These are phyloP conservation scores for Sarocladiaceae sp. DNA, from an alignment of 2,329 filamentous ascomycete genomes.

Conservation along the genomic window DNA sequence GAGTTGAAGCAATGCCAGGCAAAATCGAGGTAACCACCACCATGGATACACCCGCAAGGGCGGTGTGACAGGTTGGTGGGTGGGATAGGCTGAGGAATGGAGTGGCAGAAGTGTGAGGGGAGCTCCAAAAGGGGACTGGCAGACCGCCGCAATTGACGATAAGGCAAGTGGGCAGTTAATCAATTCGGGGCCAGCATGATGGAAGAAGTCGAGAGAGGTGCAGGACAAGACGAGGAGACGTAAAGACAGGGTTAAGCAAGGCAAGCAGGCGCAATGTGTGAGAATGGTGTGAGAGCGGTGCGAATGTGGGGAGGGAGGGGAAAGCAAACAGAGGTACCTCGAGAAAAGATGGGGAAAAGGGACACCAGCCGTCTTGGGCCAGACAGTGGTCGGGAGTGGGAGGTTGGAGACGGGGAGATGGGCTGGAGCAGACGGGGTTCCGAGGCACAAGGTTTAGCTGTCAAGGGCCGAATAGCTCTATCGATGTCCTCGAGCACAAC, in stretches of 20 bases:
- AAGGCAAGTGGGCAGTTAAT: not conserved
- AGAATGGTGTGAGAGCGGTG: conserved; percentile 26
- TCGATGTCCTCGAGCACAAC: too few species aligned
- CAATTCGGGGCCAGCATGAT: not conserved
- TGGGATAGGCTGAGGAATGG: not conserved
- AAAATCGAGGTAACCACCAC: not conserved
- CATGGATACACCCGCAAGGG: not conserved
- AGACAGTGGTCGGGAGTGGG: not conserved
- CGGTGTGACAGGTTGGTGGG: not conserved
- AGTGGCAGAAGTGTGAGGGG: conserved; percentile 14
- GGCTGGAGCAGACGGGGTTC: not conserved
- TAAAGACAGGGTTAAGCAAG: not conserved
- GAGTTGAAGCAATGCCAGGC: not conserved
- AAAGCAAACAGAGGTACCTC: not conserved
- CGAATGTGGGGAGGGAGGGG: conserved; percentile 17
- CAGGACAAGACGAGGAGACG: not conserved
- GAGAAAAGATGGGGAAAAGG: conserved; percentile 10
- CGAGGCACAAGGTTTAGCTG: conserved; percentile 1
- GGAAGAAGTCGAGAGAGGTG: not conserved
- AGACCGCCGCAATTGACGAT: not conserved
- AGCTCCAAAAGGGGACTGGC: conserved; percentile 13
- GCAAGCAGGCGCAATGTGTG: conserved; percentile 1
- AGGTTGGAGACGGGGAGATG: not conserved
- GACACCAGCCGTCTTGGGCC: conserved; percentile 1
- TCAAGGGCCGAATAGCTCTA: too few species aligned